Evolutionary conservation across 2,329 filamentous ascomycete species (phyloP), one percentile per base, ranked within the genome.

Genomic region (Curvularia sp.): DNA sequence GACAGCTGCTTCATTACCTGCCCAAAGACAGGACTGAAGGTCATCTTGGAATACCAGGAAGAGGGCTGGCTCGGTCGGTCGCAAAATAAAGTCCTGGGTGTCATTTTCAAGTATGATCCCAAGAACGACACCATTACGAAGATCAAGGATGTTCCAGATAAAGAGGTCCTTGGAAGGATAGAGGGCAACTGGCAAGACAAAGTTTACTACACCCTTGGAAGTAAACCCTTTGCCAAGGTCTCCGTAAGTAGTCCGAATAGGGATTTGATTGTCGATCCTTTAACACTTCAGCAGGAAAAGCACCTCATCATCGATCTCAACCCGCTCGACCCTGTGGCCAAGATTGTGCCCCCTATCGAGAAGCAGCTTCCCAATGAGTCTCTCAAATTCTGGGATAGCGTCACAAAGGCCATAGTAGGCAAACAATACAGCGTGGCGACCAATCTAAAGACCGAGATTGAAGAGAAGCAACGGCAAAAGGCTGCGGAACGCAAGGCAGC

Each of bases 31-130:
- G 90, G 89, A 73, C 86, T 96, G 66, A 98, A 98, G 80, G 90
- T 89, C 18, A 97, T 99, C 63, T 80, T 99, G 46, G 89, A 96
- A 70, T 99, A 99, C 75, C 82, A 93, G 54, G 94, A 98, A 72
- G 94, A 98, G 69, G 93, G 93, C 49, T 99, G 95, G 93, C 84
- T 98, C 28, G 92, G 93, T 46, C 91, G 92, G 65, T 87, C 92
- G 19, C 94, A 96, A 68, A 97, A 98, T 78, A 93, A 90, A 73
- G 89, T 99, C 34, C 88, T 96, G 60, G 95, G 95, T 18, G 87
- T 97, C 53, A 84, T 98, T 54, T 99, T 97, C 83, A 89, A 86
- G 49, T 97, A 97, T 68, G 90, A 97, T 71, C 90, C 93, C 0
- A 87, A 91, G 21, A 94, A 93, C 57, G 94, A 98, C 75, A 86